Base-by-base conservation (phyloP, 2,329 filamentous ascomycete genomes). In the Ophiocordyceps unilateralis region DNA sequence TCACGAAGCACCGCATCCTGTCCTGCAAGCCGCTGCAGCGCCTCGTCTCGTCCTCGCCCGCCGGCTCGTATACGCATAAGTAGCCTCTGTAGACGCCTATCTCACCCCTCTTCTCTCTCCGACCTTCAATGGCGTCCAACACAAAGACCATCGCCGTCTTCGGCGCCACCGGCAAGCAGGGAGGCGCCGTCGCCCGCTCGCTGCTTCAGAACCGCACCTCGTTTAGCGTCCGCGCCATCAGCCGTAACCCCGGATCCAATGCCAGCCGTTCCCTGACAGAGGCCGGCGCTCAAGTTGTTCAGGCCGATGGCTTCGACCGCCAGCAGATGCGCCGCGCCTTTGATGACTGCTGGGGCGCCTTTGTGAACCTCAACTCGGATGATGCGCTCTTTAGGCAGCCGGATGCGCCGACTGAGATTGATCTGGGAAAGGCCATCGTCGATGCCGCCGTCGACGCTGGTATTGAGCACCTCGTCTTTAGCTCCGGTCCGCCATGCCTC, bases 381-480 rank as follows among this genome's bases (percentile, higher is more conserved):
- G 48, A 50, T 17, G 30, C 41, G 4, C 43, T 49, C 42, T 47
- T 28, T 14, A 19, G 45, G 32, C 26, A 48, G 12, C 34, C 42
- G 17, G 26, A 49, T 20, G 51, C 51, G 1, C 50, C 52, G 0
- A 52, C 45, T 1, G 56, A 59, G 42, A 52, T 52, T 15, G 55
- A 54, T 5, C 40, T 58, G 43, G 56, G 56, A 8, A 52, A 52
- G 23, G 49, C 23, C 2, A 50, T 59, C 21, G 46, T 57, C 30
- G 51, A 56, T 26, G 47, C 46, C 2, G 54, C 55, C 1, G 47
- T 48, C 8, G 20, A 46, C 8, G 52, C 50, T 2, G 53, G 55
- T 10, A 51, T 58, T 1, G 28, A 51, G 39, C 49, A 56, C 42
- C 46, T 58, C 3, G 49, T 58, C 17, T 58, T 49, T 41, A 53